These are phyloP conservation scores for Tephrocybe sp. DNA, from an alignment of 768 basidiomycete species.

Conservation along the genomic window DNA sequence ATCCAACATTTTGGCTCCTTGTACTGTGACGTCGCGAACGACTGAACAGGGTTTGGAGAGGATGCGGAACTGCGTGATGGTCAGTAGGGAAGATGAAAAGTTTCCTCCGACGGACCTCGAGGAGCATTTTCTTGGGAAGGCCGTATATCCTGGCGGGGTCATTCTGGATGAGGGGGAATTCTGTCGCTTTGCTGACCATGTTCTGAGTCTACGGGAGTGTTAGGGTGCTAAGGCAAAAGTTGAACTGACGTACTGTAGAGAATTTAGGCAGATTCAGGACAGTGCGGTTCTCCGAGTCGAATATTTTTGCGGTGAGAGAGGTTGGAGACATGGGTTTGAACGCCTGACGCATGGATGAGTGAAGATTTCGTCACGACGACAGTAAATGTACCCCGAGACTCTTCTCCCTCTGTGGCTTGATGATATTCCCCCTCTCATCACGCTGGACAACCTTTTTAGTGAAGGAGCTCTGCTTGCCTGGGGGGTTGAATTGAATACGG, in stretches of 20 bases:
- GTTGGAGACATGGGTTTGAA: conserved; percentile 41
- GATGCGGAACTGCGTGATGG: conserved; percentile 26
- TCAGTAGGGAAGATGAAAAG: not conserved
- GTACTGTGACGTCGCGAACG: conserved; percentile 66
- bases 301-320: conserved; percentile 39
- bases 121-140: conserved; percentile 63
- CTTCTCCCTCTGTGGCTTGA: conserved; percentile 21
- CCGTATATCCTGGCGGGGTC: conserved; percentile 67
- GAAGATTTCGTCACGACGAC: not conserved
- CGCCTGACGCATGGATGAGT: conserved; percentile 27
- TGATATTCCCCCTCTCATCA: conserved; percentile 1
- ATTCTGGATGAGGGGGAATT: conserved; percentile 43
- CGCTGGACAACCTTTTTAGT: too few relatives aligned
- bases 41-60: conserved; percentile 73
- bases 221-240: conserved; percentile 18
- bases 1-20: conserved; percentile 52
- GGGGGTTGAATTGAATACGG: too few relatives aligned
- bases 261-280: conserved; percentile 42
- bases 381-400: conserved; percentile 27
- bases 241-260: conserved; percentile 34
- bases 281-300: conserved; percentile 34
- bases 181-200: conserved; percentile 45
- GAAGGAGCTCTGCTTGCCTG: too few relatives aligned
- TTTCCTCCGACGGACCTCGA: conserved; percentile 55
- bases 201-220: conserved; percentile 21